Base-by-base conservation (phyloP, 495 filamentous ascomycete genomes). In the Penicillium verhagenii region DNA sequence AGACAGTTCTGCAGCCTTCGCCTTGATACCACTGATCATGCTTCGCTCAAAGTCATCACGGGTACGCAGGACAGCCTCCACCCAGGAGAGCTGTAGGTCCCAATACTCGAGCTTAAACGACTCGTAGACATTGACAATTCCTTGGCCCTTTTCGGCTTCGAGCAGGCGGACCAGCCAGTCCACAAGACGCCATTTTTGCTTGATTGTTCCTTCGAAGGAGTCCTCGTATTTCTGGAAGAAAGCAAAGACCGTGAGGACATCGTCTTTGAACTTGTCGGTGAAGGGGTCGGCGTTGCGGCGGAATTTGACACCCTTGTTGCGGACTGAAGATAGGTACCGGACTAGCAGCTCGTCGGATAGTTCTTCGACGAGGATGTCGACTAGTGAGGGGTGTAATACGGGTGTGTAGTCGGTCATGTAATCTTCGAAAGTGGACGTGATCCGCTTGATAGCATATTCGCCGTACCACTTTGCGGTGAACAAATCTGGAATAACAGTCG, bases 61-160 rank as follows among this genome's bases (percentile, higher is more conserved):
- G 3, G 85, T 75, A 69, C 91, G 79, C 52, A 99, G 66, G 55
- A 96, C 94, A 18, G 88, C 85, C 76, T 99, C 94, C n/a, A 97
- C 92, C 94, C 94, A 99, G 24, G 84, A 86, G 47, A 96, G 83
- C 71, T 93, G 91, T 64, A 96, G 76, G 72, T 99, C 94, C 93
- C 92, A 97, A 66, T 96, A 96, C 53, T 84, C 79, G 28, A 74
- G 68, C 76, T 96, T 96, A 72, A 97, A 91, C 14, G 76, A 73
- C 59, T 88, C 90, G 46, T 96, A 97, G 6, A 89, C 84, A 24
- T 83, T 80, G 3, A 90, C 83, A 5, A 97, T 71, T 14, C 69
- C 70, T 6, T 83, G 76, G 0, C 72, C 74, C 74, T 94, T 99
- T 21, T 93, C 87, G 1, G 83, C 77, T 26, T 84, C 82, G 11